Conservation (phyloP, 306 rosid species). For the Lathyrus aphaca region DNA sequence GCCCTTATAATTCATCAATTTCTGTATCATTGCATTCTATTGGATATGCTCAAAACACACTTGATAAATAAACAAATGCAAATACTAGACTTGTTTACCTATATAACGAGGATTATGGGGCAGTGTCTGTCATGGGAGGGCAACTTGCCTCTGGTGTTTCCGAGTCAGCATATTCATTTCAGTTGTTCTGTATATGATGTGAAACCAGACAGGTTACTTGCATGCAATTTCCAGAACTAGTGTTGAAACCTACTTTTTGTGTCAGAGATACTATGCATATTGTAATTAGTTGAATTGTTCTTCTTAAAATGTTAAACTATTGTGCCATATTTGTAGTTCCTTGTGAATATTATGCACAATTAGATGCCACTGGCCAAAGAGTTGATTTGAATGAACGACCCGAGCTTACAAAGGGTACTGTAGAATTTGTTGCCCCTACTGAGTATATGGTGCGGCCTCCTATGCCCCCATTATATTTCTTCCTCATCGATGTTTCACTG, state of each 20-base stretch:
- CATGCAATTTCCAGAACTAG: too few relatives aligned
- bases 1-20: slow-evolving; percentile 26
- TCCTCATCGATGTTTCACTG: slow-evolving; percentile 90
- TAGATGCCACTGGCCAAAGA: slow-evolving; percentile 94
- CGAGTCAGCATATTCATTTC: slow-evolving; percentile 7
- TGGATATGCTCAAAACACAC: slow-evolving; percentile 1
- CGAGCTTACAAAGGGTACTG: slow-evolving; percentile 85
- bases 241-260: too few relatives aligned
- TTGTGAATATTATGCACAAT: slow-evolving; percentile 85
- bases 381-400: slow-evolving; percentile 90
- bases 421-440: slow-evolving; percentile 98
- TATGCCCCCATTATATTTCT: slow-evolving; percentile 97
- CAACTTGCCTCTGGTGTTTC: slow-evolving; percentile 28
- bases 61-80: slow-evolving; percentile 1
- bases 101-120: slow-evolving; percentile 1
- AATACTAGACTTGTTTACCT: slow-evolving; percentile 24
- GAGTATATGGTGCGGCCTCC: slow-evolving; percentile 99
- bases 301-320: slow-evolving; percentile 25
- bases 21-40: slow-evolving; percentile 22
- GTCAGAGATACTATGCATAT: too few relatives aligned
- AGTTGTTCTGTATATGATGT: neutral
- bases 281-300: too few relatives aligned
- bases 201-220: too few relatives aligned
- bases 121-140: slow-evolving; percentile 19
- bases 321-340: slow-evolving; percentile 63